Evolutionary conservation across 345 rosid species (phyloP).

Genomic region (Corymbia maculata): DNA sequence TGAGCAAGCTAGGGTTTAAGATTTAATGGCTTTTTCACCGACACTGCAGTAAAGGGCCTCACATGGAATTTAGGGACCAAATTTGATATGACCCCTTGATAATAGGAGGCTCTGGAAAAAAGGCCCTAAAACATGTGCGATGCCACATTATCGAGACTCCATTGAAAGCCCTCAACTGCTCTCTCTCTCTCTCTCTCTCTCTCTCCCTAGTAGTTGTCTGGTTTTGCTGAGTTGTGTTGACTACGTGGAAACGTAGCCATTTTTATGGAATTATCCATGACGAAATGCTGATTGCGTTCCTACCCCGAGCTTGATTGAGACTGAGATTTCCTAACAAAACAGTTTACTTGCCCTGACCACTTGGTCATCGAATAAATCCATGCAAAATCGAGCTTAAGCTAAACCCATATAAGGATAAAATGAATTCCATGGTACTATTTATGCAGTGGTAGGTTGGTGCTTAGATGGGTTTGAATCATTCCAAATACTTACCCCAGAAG

Average conservation of each 20-base stretch:
- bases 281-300: not conserved
- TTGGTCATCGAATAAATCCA: not conserved
- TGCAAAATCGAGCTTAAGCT: not conserved
- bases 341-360: not conserved
- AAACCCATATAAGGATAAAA: not conserved
- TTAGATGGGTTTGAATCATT: not conserved
- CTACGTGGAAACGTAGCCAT: not conserved
- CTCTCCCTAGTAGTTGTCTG: not conserved
- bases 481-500: not conserved
- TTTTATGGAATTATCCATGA: not conserved
- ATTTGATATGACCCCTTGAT: not conserved
- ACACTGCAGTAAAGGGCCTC: not conserved
- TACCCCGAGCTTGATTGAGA: not conserved
- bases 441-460: not conserved
- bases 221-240: not conserved
- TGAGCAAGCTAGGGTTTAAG: not conserved
- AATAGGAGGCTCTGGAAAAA: not conserved
- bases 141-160: not conserved
- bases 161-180: not conserved
- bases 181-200: not conserved
- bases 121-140: not conserved
- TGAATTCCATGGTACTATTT: not conserved
- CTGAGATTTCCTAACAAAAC: not conserved
- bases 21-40: not conserved
- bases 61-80: not conserved